Base-by-base conservation (phyloP, 2,329 filamentous ascomycete species). In the Ophiosphaerella narmari region DNA sequence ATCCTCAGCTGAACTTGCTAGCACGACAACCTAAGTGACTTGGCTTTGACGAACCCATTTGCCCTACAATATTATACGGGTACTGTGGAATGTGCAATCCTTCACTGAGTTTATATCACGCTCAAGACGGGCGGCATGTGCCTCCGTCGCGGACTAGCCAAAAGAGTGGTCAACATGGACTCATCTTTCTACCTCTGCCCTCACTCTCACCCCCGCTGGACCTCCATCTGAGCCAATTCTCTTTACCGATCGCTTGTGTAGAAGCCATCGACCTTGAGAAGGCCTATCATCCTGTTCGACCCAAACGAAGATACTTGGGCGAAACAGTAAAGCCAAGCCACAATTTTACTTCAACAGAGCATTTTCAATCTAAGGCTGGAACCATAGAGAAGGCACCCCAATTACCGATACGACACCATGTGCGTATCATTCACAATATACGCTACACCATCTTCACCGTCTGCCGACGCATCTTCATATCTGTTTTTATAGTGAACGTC, bases 381-480 rank as follows among this genome's bases (percentile, higher is more conserved):
- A 29, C n/a, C 14, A 12, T 31, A 26, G 43, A 46, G 42, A 11
- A 46, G 7, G 16, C 14, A 38, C 11, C n/a, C 18, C 14, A 44
- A 7, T 45, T 56, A 38, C 18, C 46, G 14, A 63, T 58, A 50
- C 48, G 46, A 16, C 11, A 24, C 12, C 24, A 34, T 44, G 57
- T 38, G 2, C 41, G 49, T 23, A 7, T 61, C n/a, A 2, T 66
- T 24, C 57, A 66, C 26, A 31, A 52, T 36, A 33, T 68, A 4
- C 52, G 52, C 1, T 57, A 59, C 34, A 57, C 48, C 14, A 11
- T 63, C 45, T 56, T 65, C 37, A 63, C 56, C 1, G 65, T 65
- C 12, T 78, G 77, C 57, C 69, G 73, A 24, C 70, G 75, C 24
- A 67, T 80, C 31, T 78, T 79, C 55, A 67, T 72, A 4, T 44